Evolutionary conservation across 345 rosid species (phyloP), one percentile per base, ranked within the genome.

Genomic region (Salix arbutifolia): DNA sequence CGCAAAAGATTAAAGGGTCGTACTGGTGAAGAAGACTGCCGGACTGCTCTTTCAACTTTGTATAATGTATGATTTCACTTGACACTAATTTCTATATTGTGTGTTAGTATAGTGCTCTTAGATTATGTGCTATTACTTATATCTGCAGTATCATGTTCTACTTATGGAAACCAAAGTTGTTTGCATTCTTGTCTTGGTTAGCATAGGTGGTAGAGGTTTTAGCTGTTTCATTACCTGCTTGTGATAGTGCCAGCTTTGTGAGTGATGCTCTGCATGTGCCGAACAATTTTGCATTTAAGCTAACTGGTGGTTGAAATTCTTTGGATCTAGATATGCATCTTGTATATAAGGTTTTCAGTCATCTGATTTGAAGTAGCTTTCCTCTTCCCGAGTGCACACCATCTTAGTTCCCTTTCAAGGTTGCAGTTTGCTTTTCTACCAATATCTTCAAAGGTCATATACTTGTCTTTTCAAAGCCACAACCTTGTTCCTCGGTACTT

Each of bases 1-100:
- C 97, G 98, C 48, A 96, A 94, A 91, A 90, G 99, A 82, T 83
- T 96, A 65, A 96, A 96, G 85, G 99, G 99, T 73, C 95, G 97
- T 79, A 88, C 94, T 11, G 97, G 90, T 76, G 95, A 94, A 85
- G 88, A 87, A 83, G 99, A 96, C 76, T 96, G 99, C 81, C 87
- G 80, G 65, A 90, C 79, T 70, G 97, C 99, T 69, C 91, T 96
- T 71, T 94, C 98, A 16, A 96, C 97, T 80, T 91, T 96, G 76
- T 94, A 85, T 86, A 88, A 89, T 88, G 99, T 96, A 93, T 70
- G 88, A 67, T 37, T 31, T 30, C n/a, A 61, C 5, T 23, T 66
- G 40, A 19, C 40, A 65, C 40, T 33, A 65, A 35, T n/a, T 53
- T 65, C 71, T 73, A 69, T 65, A 60, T 33, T 65, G 38, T 84